Percentiles rank a stretch among this genome's conserved stretches.
Conservation (phyloP, 257 asterid species). For the Solanum medicagineum region DNA sequence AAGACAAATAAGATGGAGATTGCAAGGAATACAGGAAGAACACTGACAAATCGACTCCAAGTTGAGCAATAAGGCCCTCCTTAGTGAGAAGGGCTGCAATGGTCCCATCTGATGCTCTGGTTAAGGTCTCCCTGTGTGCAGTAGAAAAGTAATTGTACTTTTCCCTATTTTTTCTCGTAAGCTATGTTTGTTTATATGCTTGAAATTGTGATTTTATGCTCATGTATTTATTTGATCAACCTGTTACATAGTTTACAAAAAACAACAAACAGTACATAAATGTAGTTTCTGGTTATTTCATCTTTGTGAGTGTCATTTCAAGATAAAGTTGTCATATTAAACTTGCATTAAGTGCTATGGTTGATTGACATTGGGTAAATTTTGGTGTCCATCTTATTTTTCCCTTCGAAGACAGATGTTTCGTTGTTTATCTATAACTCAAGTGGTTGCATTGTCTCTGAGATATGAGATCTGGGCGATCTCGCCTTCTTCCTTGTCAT, state of each 20-base stretch:
- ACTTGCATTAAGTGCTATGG: not conserved
- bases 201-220: not conserved
- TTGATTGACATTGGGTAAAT: not conserved
- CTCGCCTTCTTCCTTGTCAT: not conserved
- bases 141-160: not conserved
- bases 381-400: not conserved
- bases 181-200: not conserved
- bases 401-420: not conserved
- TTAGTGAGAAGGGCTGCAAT: too few relatives aligned
- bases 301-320: not conserved
- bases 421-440: not conserved
- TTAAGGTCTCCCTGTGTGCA: not conserved
- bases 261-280: not conserved
- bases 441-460: not conserved
- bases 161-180: not conserved
- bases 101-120: conserved; percentile 97
- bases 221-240: not conserved
- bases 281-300: not conserved
- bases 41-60: too few relatives aligned
- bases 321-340: not conserved
- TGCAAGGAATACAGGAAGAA: too few relatives aligned
- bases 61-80: too few relatives aligned
- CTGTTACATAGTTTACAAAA: not conserved
- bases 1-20: too few relatives aligned
- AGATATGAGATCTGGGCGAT: not conserved